Conservation (phyloP, 805 yeast species). For the Wickerhamiella occidentalis region DNA sequence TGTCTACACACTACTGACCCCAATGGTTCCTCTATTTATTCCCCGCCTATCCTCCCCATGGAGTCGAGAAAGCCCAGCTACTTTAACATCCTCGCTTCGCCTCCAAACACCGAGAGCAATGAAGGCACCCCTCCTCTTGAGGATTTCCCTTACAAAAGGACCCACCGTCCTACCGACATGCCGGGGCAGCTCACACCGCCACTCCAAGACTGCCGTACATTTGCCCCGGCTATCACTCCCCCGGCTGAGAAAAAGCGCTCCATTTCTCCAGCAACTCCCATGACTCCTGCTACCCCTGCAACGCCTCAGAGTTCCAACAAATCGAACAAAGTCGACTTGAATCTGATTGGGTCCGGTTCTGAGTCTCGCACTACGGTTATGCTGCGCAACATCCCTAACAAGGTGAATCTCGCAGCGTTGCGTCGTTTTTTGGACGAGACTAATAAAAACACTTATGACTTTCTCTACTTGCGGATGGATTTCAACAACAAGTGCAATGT, state of each 20-base stretch:
- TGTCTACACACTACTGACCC: neutral
- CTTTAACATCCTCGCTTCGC: slow-evolving; percentile 5
- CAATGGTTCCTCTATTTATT: neutral
- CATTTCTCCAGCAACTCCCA: neutral
- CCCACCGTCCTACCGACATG: neutral
- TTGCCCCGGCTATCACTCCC: slow-evolving; percentile 1
- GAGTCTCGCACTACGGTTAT: slow-evolving; percentile 38
- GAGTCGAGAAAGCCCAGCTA: slow-evolving; percentile 4
- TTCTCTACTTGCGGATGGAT: slow-evolving; percentile 39
- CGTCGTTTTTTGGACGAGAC: slow-evolving; percentile 38
- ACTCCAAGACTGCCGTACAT: neutral
- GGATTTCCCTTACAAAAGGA: neutral
- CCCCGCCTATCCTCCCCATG: neutral
- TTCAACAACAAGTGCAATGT: slow-evolving; percentile 42
- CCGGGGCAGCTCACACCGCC: slow-evolving; percentile 9
- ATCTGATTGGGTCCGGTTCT: slow-evolving; percentile 6
- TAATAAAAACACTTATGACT: slow-evolving; percentile 30
- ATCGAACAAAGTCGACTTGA: slow-evolving; percentile 9
- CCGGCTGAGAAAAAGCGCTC: slow-evolving; percentile 3
- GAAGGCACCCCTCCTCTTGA: neutral
- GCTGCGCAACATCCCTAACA: slow-evolving; percentile 46
- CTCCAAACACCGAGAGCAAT: neutral
- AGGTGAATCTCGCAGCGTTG: slow-evolving; percentile 35
- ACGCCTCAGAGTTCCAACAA: neutral
- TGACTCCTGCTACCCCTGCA: slow-evolving; percentile 3